These are phyloP conservation scores for Neonectria magnoliae DNA, from an alignment of 2,329 filamentous ascomycete genomes.

Conservation along the genomic window DNA sequence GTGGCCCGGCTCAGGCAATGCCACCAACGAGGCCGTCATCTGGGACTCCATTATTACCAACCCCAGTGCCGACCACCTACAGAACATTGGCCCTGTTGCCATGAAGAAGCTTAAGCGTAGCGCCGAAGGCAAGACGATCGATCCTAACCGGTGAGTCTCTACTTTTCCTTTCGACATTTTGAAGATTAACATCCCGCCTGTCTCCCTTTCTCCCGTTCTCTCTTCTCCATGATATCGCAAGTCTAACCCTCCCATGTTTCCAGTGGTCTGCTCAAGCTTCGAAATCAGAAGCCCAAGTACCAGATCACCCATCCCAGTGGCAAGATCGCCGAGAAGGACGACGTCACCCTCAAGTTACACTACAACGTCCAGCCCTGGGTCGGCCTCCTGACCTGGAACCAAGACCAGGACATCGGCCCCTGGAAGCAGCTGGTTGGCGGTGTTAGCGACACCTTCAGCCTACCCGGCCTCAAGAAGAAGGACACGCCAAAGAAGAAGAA, in stretches of 20 bases:
- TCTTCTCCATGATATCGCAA: not conserved
- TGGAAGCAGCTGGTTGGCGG: slow-evolving; percentile 76
- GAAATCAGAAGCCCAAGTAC: slow-evolving; percentile 93
- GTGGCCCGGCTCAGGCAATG: slow-evolving; percentile 59
- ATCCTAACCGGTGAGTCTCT: slow-evolving; percentile 62
- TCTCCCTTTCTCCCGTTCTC: not conserved
- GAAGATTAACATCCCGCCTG: too few species aligned
- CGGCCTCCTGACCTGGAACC: slow-evolving; percentile 85
- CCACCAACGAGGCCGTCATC: slow-evolving; percentile 81
- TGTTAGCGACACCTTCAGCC: slow-evolving; percentile 69
- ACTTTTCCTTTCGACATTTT: not conserved
- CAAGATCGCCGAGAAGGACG: slow-evolving; percentile 75
- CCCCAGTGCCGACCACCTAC: slow-evolving; percentile 70
- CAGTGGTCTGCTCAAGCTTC: slow-evolving; percentile 78
- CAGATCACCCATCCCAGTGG: slow-evolving; percentile 92
- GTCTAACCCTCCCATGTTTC: slow-evolving; percentile 1
- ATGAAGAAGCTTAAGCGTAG: slow-evolving; percentile 71
- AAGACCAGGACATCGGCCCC: slow-evolving; percentile 61
- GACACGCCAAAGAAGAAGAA: slow-evolving; percentile 36
- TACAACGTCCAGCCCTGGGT: slow-evolving; percentile 99
- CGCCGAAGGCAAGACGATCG: slow-evolving; percentile 68
- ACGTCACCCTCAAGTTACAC: slow-evolving; percentile 82
- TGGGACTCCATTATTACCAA: slow-evolving; percentile 95
- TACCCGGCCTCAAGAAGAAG: slow-evolving; percentile 73
- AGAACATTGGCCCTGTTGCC: slow-evolving; percentile 67